phyloP scores from a whole-genome alignment of 805 yeast genomes.

The Hanseniaspora jakobsenii region DNA sequence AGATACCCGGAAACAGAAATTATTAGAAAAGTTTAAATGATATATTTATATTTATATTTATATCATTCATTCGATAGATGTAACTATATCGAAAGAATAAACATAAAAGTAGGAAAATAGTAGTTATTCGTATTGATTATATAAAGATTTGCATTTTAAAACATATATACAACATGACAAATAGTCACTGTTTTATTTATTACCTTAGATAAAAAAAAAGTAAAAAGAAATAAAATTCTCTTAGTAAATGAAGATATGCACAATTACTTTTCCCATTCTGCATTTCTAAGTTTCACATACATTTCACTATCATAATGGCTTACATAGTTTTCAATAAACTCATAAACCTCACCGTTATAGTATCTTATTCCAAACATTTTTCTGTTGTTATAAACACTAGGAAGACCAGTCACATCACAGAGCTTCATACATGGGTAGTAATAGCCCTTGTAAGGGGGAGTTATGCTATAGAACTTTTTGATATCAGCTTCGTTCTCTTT shows the following conservation, averaged over 20 bases:
- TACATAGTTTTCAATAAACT: constrained; percentile 5
- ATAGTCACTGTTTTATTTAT: too few relatives aligned
- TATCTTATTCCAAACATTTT: constrained; percentile 6
- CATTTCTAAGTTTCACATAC: constrained; percentile 10
- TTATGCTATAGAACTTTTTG: constrained; percentile 35
- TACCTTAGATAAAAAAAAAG: too few relatives aligned
- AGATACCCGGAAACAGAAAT: neutral
- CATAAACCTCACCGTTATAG: constrained; percentile 13
- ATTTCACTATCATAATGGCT: constrained; percentile 13
- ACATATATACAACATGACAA: too few relatives aligned
- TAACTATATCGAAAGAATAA: too few relatives aligned
- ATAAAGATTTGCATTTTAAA: too few relatives aligned
- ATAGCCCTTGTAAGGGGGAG: constrained; percentile 23
- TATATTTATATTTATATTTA: too few relatives aligned
- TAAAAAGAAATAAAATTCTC: too few relatives aligned
- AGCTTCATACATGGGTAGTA: constrained; percentile 59
- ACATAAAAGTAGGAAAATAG: too few relatives aligned
- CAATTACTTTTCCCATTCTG: constrained; percentile 11
- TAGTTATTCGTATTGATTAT: too few relatives aligned
- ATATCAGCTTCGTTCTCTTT: constrained; percentile 30
- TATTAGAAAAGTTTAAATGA: neutral
- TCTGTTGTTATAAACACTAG: constrained; percentile 32
- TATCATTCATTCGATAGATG: neutral
- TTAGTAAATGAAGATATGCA: too few relatives aligned
- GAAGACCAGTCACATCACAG: constrained; percentile 88